A percentile compares a stretch with the other conserved stretches of the same genome.
Conservation (phyloP, 2,329 filamentous ascomycete genomes). For the Diplocarpon rosae region DNA sequence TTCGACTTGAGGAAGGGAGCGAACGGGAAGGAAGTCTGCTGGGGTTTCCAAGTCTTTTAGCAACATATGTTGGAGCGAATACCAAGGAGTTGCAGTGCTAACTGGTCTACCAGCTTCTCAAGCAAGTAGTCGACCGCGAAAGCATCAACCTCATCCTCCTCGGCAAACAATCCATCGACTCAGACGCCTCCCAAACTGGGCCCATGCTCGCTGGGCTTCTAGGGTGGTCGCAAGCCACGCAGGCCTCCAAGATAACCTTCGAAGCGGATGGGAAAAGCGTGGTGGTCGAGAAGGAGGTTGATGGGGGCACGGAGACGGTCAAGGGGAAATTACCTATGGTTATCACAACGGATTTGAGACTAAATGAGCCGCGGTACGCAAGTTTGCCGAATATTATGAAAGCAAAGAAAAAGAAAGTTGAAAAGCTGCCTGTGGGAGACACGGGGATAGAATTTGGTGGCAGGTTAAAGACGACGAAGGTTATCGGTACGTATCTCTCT, state of each 20-base stretch:
- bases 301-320: constrained; percentile 88
- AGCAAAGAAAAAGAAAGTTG: constrained; percentile 98
- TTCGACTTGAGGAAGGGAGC: not conserved
- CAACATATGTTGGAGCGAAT: not conserved
- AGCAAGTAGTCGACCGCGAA: constrained; percentile 69
- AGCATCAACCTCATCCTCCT: constrained; percentile 85
- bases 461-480: constrained; percentile 82
- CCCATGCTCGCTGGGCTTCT: constrained; percentile 94
- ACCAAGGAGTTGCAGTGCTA: not conserved
- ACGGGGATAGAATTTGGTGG: constrained; percentile 64
- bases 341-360: constrained; percentile 84
- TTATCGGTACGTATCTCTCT: constrained; percentile 50
- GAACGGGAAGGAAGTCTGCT: not conserved
- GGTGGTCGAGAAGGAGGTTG: constrained; percentile 81
- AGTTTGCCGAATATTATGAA: constrained; percentile 99
- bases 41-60: too few species aligned
- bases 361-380: constrained; percentile 93
- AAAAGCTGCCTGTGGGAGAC: constrained; percentile 81
- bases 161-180: constrained; percentile 97
- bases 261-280: constrained; percentile 55
- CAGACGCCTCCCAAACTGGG: constrained; percentile 89
- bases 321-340: constrained; percentile 79
- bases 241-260: constrained; percentile 77
- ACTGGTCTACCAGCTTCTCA: constrained; percentile 44
- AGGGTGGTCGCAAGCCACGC: constrained; percentile 89